A percentile compares a stretch with the other conserved stretches of the same genome.
Conservation (phyloP, 768 basidiomycete species). For the Candolleomyces aberdarensis region DNA sequence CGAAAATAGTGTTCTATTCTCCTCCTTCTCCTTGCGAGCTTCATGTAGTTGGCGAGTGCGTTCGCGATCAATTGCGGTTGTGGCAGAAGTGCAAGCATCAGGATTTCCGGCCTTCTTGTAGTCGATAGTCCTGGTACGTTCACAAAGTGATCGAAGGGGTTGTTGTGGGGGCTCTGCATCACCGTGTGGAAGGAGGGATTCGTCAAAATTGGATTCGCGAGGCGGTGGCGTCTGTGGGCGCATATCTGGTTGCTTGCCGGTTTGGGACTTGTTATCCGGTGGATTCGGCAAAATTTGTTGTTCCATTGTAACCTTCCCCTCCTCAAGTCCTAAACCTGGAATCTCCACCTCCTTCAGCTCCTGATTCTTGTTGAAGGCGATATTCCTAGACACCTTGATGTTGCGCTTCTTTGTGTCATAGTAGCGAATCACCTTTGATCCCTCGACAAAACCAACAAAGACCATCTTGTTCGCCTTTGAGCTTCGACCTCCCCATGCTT, state of each 20-base stretch:
- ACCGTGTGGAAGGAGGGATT: too few relatives aligned
- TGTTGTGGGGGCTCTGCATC: too few relatives aligned
- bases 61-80: too few relatives aligned
- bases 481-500: not conserved
- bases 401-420: constrained; percentile 16
- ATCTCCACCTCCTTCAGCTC: constrained; percentile 9
- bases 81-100: not conserved
- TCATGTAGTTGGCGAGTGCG: not conserved
- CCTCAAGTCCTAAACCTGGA: not conserved
- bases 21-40: not conserved
- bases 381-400: constrained; percentile 23
- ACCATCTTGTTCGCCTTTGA: constrained; percentile 4
- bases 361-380: constrained; percentile 21
- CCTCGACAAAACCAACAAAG: constrained; percentile 16
- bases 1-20: not conserved
- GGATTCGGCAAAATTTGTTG: too few relatives aligned
- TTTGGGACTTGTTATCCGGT: not conserved
- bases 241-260: not conserved
- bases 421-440: constrained; percentile 19
- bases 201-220: too few relatives aligned
- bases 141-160: too few relatives aligned
- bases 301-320: not conserved
- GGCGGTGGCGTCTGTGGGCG: too few relatives aligned
- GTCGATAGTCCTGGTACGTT: too few relatives aligned
- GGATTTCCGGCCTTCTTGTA: not conserved